phyloP scores from a whole-genome alignment of 2,329 filamentous ascomycete genomes.

The Cordyceps tenuipes region DNA sequence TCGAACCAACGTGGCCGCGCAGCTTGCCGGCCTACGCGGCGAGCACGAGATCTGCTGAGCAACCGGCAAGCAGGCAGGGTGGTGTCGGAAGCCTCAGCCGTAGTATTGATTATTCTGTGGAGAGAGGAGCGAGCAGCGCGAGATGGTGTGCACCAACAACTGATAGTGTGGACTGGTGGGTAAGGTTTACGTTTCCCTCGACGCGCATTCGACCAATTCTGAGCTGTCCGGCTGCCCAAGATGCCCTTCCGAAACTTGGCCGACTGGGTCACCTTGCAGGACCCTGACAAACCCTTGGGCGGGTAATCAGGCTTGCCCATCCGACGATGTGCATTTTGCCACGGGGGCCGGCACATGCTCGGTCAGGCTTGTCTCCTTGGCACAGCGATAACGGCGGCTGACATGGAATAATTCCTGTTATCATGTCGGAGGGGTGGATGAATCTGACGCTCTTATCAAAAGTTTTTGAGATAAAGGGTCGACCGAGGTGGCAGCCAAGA shows the following conservation, averaged over 20 bases:
- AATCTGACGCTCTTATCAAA: neutral
- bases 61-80: no score
- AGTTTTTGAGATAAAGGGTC: neutral
- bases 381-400: slow-evolving; percentile 1
- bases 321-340: slow-evolving; percentile 5
- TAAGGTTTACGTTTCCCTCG: neutral
- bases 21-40: neutral
- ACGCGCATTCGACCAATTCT: neutral
- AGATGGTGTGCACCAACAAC: neutral
- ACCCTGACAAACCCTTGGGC: neutral
- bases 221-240: neutral
- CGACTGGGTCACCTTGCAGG: neutral
- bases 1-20: neutral
- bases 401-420: neutral
- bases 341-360: neutral
- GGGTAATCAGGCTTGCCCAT: neutral
- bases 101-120: neutral
- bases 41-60: neutral
- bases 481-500: neutral
- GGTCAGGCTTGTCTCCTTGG: neutral
- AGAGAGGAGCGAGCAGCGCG: neutral
- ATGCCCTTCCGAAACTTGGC: neutral
- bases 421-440: neutral
- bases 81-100: slow-evolving; percentile 8
- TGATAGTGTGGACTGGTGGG: neutral